Evolutionary conservation across 768 basidiomycete species (phyloP).

Genomic region (Leccinellum albellum): DNA sequence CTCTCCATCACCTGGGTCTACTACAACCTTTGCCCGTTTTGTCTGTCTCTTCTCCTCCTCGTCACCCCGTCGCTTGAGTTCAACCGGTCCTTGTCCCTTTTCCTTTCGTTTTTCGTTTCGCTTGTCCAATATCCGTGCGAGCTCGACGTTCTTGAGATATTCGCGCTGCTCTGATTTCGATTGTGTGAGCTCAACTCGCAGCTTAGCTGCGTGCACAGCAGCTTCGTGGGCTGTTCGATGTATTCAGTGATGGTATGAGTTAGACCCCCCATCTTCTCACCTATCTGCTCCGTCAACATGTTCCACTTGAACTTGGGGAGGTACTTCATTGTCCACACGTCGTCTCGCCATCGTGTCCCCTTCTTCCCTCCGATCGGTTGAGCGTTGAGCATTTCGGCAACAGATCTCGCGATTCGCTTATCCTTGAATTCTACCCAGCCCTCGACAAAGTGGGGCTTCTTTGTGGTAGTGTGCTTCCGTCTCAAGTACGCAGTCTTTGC

Average conservation of each 20-base stretch:
- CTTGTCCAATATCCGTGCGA: constrained; percentile 81
- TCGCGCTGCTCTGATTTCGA: constrained; percentile 87
- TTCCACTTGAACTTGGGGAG: constrained; percentile 97
- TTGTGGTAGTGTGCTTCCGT: constrained; percentile 75
- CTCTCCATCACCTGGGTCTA: constrained; percentile 10
- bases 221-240: constrained; percentile 77
- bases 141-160: constrained; percentile 91
- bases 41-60: constrained; percentile 9
- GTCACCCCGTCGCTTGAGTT: constrained; percentile 18
- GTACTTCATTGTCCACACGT: constrained; percentile 99
- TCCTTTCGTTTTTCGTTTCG: constrained; percentile 64
- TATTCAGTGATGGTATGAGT: constrained; percentile 6
- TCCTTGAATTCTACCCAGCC: constrained; percentile 99
- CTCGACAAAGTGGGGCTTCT: constrained; percentile 87
- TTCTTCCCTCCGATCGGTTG: constrained; percentile 94
- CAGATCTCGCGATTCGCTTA: constrained; percentile 83
- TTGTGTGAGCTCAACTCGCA: constrained; percentile 89
- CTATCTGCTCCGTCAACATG: constrained; percentile 97
- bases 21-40: constrained; percentile 11
- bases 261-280: constrained; percentile 48
- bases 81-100: constrained; percentile 48
- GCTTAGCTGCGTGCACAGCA: constrained; percentile 78
- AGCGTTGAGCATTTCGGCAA: constrained; percentile 95
- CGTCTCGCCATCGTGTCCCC: constrained; percentile 87
- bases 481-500: constrained; percentile 84